Base-by-base conservation (phyloP, 2,329 filamentous ascomycete species). In the Nigrospora oryzae region DNA sequence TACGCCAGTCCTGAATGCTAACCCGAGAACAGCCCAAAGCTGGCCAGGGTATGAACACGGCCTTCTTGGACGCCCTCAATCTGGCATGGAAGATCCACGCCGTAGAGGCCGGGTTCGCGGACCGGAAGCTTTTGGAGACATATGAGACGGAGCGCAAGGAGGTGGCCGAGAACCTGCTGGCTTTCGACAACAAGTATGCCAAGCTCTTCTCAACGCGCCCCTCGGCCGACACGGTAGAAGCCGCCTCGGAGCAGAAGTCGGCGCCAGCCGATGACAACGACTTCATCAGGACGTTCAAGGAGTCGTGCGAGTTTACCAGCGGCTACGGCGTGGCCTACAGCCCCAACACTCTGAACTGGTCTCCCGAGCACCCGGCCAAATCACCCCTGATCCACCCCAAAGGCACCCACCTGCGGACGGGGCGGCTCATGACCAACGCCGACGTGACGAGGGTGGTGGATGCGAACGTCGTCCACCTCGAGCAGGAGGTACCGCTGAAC, bases 71-170 rank as follows among this genome's bases (percentile, higher is more conserved):
- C 53, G 89, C 89, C 1, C 79, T 89, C 48, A 97, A 96, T 63
- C 73, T 97, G 36, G 90, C 90, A 8, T 97, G 90, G 90, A 97
- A 97, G 70, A 86, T 96, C 42, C 90, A 95, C 60, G 82, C 86
- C 33, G 91, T 96, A 11, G 89, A 95, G 61, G 74, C 76, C 23
- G 89, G 89, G 12, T 87, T 95, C 53, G 87, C 89, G 1, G 68
- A 81, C 30, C 83, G 86, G 49, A 77, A 79, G 3, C 73, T 93
- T 15, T 75, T 97, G 42, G 78, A 82, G 49, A 93, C 90, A 0
- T 97, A 96, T 62, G 88, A 96, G 66, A 74, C 76, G 3, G 90
- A 96, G 66, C 83, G 90, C 46, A 90, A 87, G 61, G 74, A 84
- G 46, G 84, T 94, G 36, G 91, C 91, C 5, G 86, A 95, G 64